phyloP scores from a whole-genome alignment of 2,329 filamentous ascomycete genomes.

The Immersiporthe knoxdaviesiana region DNA sequence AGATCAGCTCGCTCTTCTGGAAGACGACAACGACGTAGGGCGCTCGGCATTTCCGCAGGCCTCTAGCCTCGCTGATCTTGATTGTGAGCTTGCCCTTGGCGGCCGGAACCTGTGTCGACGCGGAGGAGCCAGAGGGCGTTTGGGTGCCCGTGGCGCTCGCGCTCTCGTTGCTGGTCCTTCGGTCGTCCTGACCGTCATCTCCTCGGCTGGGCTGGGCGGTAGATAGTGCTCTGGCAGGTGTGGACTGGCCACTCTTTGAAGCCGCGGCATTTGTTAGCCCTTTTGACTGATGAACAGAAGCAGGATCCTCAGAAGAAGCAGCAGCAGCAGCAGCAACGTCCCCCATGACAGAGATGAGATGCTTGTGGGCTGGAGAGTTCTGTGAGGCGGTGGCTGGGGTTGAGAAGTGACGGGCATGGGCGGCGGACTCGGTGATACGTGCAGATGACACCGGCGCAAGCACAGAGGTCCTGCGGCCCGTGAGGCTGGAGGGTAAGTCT shows the following conservation, averaged over 20 bases:
- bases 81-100: conserved; percentile 88
- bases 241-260: conserved; percentile 89
- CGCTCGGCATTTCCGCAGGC: conserved; percentile 78
- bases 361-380: conserved; percentile 53
- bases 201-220: conserved; percentile 57
- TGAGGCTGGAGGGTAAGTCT: conserved; percentile 45
- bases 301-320: conserved; percentile 54
- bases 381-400: conserved; percentile 64
- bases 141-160: conserved; percentile 55
- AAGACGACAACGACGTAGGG: conserved; percentile 97
- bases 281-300: conserved; percentile 70
- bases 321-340: conserved; percentile 41
- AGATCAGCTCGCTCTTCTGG: conserved; percentile 95
- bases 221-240: conserved; percentile 86
- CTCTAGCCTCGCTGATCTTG: conserved; percentile 83
- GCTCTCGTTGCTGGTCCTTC: conserved; percentile 45
- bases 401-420: conserved; percentile 70
- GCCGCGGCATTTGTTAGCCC: conserved; percentile 85
- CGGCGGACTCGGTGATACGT: conserved; percentile 63
- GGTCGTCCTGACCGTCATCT: conserved; percentile 47
- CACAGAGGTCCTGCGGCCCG: conserved; percentile 48
- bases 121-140: conserved; percentile 52
- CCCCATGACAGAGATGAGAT: conserved; percentile 42
- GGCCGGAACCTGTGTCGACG: conserved; percentile 64
- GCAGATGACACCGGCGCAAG: conserved; percentile 64